Evolutionary conservation across 2,329 filamentous ascomycete species (phyloP).

Genomic region (Chaetothyriales sp.): DNA sequence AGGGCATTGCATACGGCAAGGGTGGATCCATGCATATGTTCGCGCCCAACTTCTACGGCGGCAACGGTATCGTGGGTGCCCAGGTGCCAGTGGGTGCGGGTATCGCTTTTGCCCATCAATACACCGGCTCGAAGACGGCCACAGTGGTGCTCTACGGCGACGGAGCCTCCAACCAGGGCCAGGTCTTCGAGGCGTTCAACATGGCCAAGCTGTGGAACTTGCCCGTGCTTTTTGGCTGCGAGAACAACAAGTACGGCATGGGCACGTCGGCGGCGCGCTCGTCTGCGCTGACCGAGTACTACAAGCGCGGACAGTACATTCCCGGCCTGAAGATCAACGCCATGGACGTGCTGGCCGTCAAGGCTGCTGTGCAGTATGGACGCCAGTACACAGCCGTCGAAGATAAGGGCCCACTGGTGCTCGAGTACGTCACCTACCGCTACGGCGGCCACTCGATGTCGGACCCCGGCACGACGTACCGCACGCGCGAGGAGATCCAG

Average conservation of each 20-base stretch:
- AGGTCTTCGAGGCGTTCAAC: constrained; percentile 99
- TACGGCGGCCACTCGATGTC: constrained; percentile 99
- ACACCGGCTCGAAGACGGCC: constrained; percentile 71
- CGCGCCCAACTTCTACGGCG: constrained; percentile 90
- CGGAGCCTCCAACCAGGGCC: constrained; percentile 95
- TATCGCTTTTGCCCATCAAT: constrained; percentile 93
- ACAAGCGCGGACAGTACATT: constrained; percentile 99
- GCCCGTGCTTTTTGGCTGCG: constrained; percentile 88
- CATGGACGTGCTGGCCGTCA: constrained; percentile 97
- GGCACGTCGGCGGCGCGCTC: constrained; percentile 89
- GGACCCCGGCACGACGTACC: constrained; percentile 97
- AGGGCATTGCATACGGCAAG: constrained; percentile 97
- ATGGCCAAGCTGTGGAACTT: constrained; percentile 99
- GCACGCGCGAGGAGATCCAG: constrained; percentile 97
- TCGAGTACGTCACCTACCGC: constrained; percentile 98
- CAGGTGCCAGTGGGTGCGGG: constrained; percentile 96
- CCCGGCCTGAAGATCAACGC: constrained; percentile 98
- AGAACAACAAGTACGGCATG: constrained; percentile 99
- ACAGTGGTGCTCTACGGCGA: constrained; percentile 90
- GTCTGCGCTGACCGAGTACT: constrained; percentile 95
- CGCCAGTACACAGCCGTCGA: constrained; percentile 62
- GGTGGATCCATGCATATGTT: constrained; percentile 99
- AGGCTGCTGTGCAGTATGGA: constrained; percentile 86
- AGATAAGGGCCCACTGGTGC: constrained; percentile 83
- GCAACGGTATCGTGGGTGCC: constrained; percentile 97